phyloP scores from a whole-genome alignment of 805 yeast genomes.

The Saccharomycopsis fibuligera region DNA sequence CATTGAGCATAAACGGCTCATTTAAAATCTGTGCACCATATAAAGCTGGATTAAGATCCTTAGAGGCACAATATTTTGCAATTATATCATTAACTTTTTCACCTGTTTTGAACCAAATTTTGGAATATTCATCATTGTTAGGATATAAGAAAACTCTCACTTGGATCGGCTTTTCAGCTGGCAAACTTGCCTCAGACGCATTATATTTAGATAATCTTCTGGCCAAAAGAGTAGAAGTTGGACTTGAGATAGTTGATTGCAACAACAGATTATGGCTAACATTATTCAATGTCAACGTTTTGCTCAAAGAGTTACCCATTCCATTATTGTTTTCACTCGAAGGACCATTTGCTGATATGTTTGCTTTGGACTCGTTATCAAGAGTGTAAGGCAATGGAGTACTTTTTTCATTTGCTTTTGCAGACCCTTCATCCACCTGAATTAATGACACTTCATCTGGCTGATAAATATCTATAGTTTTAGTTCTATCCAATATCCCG shows the following conservation, averaged over 20 bases:
- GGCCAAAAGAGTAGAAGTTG: neutral
- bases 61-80: conserved; percentile 30
- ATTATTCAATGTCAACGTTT: conserved; percentile 5
- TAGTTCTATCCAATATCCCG: conserved; percentile 73
- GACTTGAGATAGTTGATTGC: neutral
- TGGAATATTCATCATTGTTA: conserved; percentile 8
- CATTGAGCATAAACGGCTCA: conserved; percentile 29
- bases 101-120: neutral
- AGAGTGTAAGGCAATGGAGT: conserved; percentile 1
- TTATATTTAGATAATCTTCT: conserved; percentile 3
- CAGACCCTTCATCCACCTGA: conserved; percentile 31
- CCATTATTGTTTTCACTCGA: too few relatives aligned
- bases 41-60: conserved; percentile 31
- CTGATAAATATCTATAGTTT: conserved; percentile 63
- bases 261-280: neutral
- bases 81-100: conserved; percentile 31
- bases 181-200: conserved; percentile 9
- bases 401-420: neutral
- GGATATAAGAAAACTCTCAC: conserved; percentile 13
- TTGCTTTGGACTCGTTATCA: neutral
- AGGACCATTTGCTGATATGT: neutral
- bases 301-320: neutral
- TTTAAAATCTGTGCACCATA: conserved; percentile 32
- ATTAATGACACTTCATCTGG: conserved; percentile 79
- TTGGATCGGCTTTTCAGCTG: neutral